Evolutionary conservation across 768 basidiomycete genomes (phyloP).

Genomic region (Leccinum disarticulatum): DNA sequence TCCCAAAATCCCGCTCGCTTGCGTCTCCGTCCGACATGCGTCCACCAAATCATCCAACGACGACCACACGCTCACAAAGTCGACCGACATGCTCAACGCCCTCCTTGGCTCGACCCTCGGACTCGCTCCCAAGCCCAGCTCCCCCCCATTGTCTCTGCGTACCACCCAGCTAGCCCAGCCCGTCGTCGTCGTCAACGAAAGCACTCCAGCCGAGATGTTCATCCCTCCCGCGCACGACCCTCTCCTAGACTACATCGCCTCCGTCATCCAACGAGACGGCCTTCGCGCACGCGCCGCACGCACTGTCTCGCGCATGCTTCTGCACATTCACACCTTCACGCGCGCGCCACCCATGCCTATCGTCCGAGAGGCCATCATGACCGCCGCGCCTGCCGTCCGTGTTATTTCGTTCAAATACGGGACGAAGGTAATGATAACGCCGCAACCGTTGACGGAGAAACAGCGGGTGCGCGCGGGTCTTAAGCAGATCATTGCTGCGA

Average conservation of each 20-base stretch:
- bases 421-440: conserved; percentile 64
- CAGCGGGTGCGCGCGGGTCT: conserved; percentile 74
- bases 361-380: conserved; percentile 66
- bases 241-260: conserved; percentile 65
- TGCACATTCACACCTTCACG: conserved; percentile 72
- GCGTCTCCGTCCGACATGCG: conserved; percentile 11
- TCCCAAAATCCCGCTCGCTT: neutral
- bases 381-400: conserved; percentile 71
- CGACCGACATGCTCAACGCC: conserved; percentile 21
- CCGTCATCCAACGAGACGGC: conserved; percentile 61
- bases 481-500: conserved; percentile 66
- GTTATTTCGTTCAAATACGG: conserved; percentile 56
- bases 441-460: conserved; percentile 75
- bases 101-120: conserved; percentile 25
- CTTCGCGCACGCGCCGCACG: conserved; percentile 60
- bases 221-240: conserved; percentile 79
- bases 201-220: conserved; percentile 35
- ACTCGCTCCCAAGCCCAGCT: conserved; percentile 11
- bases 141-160: conserved; percentile 1
- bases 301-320: conserved; percentile 59
- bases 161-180: neutral
- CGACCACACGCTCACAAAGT: conserved; percentile 24
- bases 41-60: conserved; percentile 21
- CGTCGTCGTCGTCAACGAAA: neutral
- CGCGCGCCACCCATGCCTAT: conserved; percentile 78